Evolutionary conservation across 2,329 filamentous ascomycete genomes (phyloP), one percentile per base, ranked within the genome.

Genomic region (Epichloe sp.): DNA sequence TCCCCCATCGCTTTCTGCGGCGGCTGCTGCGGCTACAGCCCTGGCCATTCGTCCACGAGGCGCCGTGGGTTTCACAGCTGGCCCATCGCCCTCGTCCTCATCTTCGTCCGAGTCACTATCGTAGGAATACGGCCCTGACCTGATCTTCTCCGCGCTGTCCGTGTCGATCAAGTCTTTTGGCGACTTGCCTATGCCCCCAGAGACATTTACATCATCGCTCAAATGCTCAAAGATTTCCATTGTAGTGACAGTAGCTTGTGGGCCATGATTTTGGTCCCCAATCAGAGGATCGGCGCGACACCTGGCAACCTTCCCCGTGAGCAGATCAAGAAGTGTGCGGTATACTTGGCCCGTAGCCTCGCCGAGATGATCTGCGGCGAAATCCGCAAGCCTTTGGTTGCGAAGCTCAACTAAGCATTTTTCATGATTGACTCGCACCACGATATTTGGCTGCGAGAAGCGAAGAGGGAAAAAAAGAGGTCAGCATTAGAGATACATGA

Each of bases 391-490:
- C 19, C 82, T 80, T 56, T 83, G 78, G 59, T 88, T 95, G 52
- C 91, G 86, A 55, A 95, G 74, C 47, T 86, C 82, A 10, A 96
- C 86, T 6, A 84, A 73, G 53, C 88, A 87, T 65, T 91, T 94
- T 51, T 90, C 85, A 60, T 88, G 84, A 63, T 95, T 96, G 50
- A 96, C 74, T 31, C 84, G 80, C 47, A 97, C 73, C 37, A 90
- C 76, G 56, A 89, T 73, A 52, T 85, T 78, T 47, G 80, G 77
- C 83, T 94, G 62, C 34, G n/a, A 6, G 12, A 41, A 6, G 14
- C 40, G 15, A 6, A 43, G 44, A 7, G 15, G 6, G 6, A 7
- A 4, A 15, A 41, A n/a, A 21, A 19, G 21, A 21, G 6, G 31
- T 54, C 47, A 54, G 50, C 36, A 48, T n/a, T 1, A 17, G 21